Evolutionary conservation across 2,329 filamentous ascomycete species (phyloP).

Genomic region (Aspergillus hortae): DNA sequence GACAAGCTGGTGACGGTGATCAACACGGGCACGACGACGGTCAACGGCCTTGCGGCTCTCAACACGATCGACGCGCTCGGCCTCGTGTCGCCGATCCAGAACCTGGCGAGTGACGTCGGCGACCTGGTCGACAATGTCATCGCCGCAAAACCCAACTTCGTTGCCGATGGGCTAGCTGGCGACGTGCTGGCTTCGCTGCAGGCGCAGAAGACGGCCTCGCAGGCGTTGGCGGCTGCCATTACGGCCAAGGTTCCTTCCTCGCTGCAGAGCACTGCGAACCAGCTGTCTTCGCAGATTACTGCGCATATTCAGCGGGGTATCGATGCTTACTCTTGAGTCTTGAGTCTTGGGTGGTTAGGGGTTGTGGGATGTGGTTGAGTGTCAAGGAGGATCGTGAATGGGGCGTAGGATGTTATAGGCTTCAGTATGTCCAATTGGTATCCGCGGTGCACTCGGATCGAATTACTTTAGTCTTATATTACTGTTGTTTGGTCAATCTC

Average conservation of each 20-base stretch:
- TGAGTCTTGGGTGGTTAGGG: neutral
- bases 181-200: conserved; percentile 6
- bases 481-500: too few relatives aligned
- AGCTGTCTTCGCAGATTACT: conserved; percentile 5
- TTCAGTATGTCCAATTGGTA: too few relatives aligned
- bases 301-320: conserved; percentile 9
- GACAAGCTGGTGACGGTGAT: conserved; percentile 7
- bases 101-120: conserved; percentile 4
- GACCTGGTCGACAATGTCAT: conserved; percentile 8
- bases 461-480: too few relatives aligned
- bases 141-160: conserved; percentile 7
- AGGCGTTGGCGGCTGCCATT: conserved; percentile 5
- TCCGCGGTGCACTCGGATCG: too few relatives aligned
- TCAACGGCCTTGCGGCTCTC: conserved; percentile 3
- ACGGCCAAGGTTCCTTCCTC: conserved; percentile 9
- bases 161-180: neutral
- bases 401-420: too few relatives aligned
- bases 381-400: too few relatives aligned
- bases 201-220: conserved; percentile 4
- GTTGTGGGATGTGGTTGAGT: too few relatives aligned
- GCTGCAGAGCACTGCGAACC: conserved; percentile 1
- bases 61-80: conserved; percentile 6
- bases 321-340: conserved; percentile 4
- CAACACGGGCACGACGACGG: conserved; percentile 4
- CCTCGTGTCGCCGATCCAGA: conserved; percentile 8